These are phyloP conservation scores for Talaromyces liani DNA, from an alignment of 495 filamentous ascomycete species.

Conservation along the genomic window DNA sequence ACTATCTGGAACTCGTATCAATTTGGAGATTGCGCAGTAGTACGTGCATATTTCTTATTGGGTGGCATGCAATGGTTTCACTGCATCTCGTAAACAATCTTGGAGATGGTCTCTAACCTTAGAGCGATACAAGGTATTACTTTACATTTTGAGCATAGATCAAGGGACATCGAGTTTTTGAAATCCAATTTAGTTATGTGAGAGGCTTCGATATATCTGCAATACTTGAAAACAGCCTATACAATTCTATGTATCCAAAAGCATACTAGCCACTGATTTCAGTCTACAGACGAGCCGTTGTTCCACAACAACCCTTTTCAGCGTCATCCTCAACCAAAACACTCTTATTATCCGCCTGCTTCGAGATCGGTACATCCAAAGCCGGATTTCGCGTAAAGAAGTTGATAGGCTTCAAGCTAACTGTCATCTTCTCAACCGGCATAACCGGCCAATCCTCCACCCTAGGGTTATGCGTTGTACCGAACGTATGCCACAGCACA, in stretches of 20 bases:
- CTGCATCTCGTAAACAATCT: not conserved
- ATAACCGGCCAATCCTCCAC: slow-evolving; percentile 62
- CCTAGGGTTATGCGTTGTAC: slow-evolving; percentile 50
- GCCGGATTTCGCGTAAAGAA: slow-evolving; percentile 67
- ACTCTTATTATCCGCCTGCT: slow-evolving; percentile 22
- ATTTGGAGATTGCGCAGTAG: not conserved
- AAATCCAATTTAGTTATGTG: too few relatives aligned
- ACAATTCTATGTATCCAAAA: too few relatives aligned
- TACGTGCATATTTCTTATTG: not conserved
- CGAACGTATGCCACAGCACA: slow-evolving; percentile 47
- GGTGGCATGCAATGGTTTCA: not conserved
- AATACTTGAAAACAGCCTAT: too few relatives aligned
- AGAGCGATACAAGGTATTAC: not conserved
- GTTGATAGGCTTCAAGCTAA: slow-evolving; percentile 59
- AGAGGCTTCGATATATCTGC: too few relatives aligned
- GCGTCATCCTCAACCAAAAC: slow-evolving; percentile 14
- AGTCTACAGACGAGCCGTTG: not conserved
- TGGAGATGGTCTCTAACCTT: not conserved
- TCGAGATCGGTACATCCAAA: slow-evolving; percentile 21
- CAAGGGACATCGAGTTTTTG: too few relatives aligned
- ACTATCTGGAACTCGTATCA: not conserved
- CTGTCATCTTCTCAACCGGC: slow-evolving; percentile 36
- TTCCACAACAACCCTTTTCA: not conserved
- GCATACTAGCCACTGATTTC: slow-evolving; percentile 7
- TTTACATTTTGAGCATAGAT: too few relatives aligned